Conservation (phyloP, 2,329 filamentous ascomycete genomes). For the Fusarium brachygibbosum region DNA sequence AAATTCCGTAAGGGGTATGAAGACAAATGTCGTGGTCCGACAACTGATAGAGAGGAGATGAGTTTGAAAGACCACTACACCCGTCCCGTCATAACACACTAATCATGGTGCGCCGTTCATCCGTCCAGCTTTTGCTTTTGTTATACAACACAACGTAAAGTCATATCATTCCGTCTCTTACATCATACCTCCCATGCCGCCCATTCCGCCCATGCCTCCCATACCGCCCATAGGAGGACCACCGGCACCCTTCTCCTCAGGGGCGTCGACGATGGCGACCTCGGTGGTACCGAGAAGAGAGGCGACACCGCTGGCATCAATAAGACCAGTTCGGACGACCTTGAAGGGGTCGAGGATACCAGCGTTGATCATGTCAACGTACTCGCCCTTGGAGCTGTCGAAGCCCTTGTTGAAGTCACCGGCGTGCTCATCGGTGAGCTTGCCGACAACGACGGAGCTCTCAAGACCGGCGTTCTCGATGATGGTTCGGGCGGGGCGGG, state of each 20-base stretch:
- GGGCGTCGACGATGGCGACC: slow-evolving; percentile 95
- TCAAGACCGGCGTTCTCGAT: slow-evolving; percentile 98
- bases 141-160: slow-evolving; percentile 49
- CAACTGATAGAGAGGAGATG: slow-evolving; percentile 54
- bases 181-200: slow-evolving; percentile 71
- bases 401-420: slow-evolving; percentile 98
- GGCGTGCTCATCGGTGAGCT: slow-evolving; percentile 94
- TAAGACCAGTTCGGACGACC: slow-evolving; percentile 96
- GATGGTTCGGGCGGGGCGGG: slow-evolving; percentile 91
- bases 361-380: slow-evolving; percentile 96
- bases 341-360: slow-evolving; percentile 99
- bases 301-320: slow-evolving; percentile 95
- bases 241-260: slow-evolving; percentile 86
- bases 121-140: slow-evolving; percentile 46
- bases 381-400: slow-evolving; percentile 96
- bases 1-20: slow-evolving; percentile 50
- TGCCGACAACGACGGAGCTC: slow-evolving; percentile 96
- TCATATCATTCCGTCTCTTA: slow-evolving; percentile 57
- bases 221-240: slow-evolving; percentile 73
- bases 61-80: slow-evolving; percentile 53
- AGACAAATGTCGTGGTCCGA: slow-evolving; percentile 47
- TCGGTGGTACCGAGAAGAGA: slow-evolving; percentile 98
- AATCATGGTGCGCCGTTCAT: slow-evolving; percentile 62
- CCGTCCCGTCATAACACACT: slow-evolving; percentile 60
- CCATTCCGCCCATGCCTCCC: slow-evolving; percentile 73